These are phyloP conservation scores for Backusella australiensis DNA, from an alignment of 192 early-diverging fungal genomes.

Conservation along the genomic window DNA sequence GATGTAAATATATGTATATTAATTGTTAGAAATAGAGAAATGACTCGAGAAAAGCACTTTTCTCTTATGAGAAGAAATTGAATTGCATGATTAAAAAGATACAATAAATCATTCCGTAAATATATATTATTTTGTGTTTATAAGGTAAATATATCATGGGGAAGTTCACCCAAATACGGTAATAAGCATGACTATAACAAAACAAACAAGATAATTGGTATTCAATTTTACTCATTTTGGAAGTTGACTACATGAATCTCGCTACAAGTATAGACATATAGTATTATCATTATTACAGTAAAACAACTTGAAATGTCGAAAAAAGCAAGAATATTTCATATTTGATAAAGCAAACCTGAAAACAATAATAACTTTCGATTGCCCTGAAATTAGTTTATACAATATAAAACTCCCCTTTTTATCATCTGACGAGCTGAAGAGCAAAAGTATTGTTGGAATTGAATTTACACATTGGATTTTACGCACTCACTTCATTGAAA, in stretches of 20 bases:
- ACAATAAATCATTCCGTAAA: neutral
- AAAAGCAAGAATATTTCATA: neutral
- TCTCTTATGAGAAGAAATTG: constrained; percentile 1
- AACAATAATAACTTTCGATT: neutral
- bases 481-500: neutral
- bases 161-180: neutral
- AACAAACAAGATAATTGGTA: neutral
- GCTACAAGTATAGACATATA: neutral
- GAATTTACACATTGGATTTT: neutral
- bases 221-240: neutral
- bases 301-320: neutral
- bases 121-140: neutral
- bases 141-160: constrained; percentile 2
- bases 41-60: neutral
- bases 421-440: constrained; percentile 3
- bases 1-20: neutral
- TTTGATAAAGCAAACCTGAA: neutral
- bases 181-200: neutral
- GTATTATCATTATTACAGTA: neutral
- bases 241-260: neutral
- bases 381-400: neutral
- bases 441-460: neutral
- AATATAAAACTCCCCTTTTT: neutral
- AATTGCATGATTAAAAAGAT: neutral
- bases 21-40: neutral